Evolutionary conservation across 257 asterid species (phyloP).

Genomic region (Mitragyna speciosa): DNA sequence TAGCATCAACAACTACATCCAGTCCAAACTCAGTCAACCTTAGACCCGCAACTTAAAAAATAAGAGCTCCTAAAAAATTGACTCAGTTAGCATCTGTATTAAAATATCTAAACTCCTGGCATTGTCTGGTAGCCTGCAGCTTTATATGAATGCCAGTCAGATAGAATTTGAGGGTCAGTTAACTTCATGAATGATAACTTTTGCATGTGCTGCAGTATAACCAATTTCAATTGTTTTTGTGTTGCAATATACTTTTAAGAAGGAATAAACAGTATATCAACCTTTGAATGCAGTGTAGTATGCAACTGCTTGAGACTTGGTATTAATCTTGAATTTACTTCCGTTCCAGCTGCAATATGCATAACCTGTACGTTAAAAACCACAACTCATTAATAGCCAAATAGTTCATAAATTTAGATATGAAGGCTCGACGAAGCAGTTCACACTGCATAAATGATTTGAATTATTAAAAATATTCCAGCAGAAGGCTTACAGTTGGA

Average conservation of each 20-base stretch:
- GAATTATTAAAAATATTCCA: conserved; percentile 9
- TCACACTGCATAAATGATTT: neutral
- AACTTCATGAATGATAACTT: neutral
- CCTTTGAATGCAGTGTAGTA: conserved; percentile 77
- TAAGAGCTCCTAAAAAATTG: no score
- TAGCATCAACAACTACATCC: no score
- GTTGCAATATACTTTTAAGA: neutral
- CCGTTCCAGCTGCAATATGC: conserved; percentile 97
- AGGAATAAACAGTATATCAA: conserved; percentile 21
- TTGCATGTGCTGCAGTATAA: neutral
- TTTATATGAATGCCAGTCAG: no score
- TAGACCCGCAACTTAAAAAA: no score
- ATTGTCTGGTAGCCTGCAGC: no score
- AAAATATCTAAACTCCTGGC: no score
- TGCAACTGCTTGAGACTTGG: conserved; percentile 90
- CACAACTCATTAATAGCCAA: conserved; percentile 4
- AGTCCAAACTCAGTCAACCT: no score
- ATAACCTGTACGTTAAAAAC: conserved; percentile 60
- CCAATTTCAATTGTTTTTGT: neutral
- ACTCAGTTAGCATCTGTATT: no score
- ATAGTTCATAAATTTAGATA: neutral
- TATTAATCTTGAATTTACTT: conserved; percentile 72
- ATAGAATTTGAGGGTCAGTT: no score
- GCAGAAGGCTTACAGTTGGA: conserved; percentile 75
- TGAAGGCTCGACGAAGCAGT: neutral